Evolutionary conservation across 768 basidiomycete genomes (phyloP), one percentile per base, ranked within the genome.

Genomic region (Gloeopeniophorella convolvens): DNA sequence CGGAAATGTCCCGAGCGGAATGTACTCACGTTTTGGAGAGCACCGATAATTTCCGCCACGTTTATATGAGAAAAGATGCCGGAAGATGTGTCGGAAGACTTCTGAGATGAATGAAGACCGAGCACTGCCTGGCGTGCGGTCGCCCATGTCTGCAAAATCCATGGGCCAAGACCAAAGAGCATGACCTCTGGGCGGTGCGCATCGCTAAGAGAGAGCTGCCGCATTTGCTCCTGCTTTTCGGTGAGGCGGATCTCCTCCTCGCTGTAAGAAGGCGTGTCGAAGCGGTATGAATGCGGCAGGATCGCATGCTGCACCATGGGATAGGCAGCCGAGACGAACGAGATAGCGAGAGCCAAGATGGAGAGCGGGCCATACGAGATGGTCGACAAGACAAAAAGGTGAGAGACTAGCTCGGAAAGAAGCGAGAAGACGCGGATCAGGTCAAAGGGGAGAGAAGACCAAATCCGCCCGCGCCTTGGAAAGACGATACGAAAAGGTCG

Each of bases 111-210:
- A 58, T 83, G 80, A 23, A 79, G 76, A 12, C 77, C 75, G 45
- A 84, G 68, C 37, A 82, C 75, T 16, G 78, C 66, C 62, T 72
- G 77, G 57, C 82, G 71, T 3, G 88, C 78, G 27, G 67, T 71
- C 4, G 82, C 74, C 90, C 90, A 94, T 6, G 80, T 78, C 48
- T 78, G 73, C 50, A 93, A 68, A 46, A 93, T 83, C 91, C 90
- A 94, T 32, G 87, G 83, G 10, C 81, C 83, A 13, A 94, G 73
- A 4, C 87, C 87, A 64, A 91, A 94, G 3, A 93, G 71, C 28
- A 83, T 72, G 27, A 93, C 76, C 64, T 94, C 90, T 13, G 84
- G 81, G n/a, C 88, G 82, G 63, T 87, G 80, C 0, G 68, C 61
- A 32, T 89, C 89, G 60, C 79, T 85, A 64, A 85, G 80, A 0